Conservation (phyloP, 768 basidiomycete genomes). For the Leccinum broughii region DNA sequence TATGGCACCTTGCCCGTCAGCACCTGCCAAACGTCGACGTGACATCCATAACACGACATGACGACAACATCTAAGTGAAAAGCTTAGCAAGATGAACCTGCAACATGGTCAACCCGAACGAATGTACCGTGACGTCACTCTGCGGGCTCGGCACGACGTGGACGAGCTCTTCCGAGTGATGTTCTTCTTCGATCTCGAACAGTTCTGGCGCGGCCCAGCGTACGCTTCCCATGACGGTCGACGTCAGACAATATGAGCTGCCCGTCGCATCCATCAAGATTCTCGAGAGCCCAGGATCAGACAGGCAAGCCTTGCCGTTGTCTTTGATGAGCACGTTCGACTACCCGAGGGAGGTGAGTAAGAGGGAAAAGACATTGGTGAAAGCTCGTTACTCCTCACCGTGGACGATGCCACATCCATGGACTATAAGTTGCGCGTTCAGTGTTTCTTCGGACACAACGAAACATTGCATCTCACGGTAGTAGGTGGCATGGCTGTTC, state of each 20-base stretch:
- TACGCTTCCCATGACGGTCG: conserved; percentile 44
- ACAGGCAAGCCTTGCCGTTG: conserved; percentile 32
- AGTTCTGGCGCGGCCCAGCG: conserved; percentile 49
- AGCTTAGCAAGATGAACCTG: too few relatives aligned
- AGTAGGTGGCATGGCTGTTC: too few relatives aligned
- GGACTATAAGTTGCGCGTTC: conserved; percentile 8
- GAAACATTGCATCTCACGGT: conserved; percentile 7
- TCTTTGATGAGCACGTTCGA: conserved; percentile 38
- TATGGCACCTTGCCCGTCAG: too few relatives aligned
- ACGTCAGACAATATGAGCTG: conserved; percentile 26
- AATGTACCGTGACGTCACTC: too few relatives aligned
- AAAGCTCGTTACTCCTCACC: conserved; percentile 39
- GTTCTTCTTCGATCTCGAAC: conserved; percentile 33
- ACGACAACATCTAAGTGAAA: too few relatives aligned
- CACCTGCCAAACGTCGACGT: too few relatives aligned
- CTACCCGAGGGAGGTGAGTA: conserved; percentile 17
- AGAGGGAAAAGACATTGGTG: background rate
- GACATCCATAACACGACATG: too few relatives aligned
- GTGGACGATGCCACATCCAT: conserved; percentile 38
- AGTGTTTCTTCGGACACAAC: background rate
- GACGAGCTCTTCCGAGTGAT: conserved; percentile 12
- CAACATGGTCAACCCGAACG: too few relatives aligned
- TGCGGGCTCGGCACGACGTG: too few relatives aligned
- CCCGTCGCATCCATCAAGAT: conserved; percentile 27
- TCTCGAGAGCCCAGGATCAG: conserved; percentile 39